Evolutionary conservation across 2,329 filamentous ascomycete genomes (phyloP).

Genomic region (Aureobasidium namibiae): DNA sequence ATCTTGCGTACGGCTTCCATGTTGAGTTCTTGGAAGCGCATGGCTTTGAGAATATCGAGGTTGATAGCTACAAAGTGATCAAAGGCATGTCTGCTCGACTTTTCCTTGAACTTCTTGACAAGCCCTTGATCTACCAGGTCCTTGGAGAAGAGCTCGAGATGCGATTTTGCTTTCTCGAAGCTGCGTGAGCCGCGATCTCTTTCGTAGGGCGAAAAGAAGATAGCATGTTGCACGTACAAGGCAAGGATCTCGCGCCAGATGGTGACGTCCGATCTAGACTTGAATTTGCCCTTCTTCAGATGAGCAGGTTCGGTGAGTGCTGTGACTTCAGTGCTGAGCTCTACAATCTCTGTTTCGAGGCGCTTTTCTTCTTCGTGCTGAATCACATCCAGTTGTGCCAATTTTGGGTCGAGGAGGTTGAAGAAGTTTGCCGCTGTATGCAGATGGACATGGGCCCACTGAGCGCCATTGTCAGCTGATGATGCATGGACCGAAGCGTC

Average conservation of each 20-base stretch:
- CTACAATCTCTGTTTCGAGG: slow-evolving; percentile 55
- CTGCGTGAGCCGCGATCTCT: slow-evolving; percentile 59
- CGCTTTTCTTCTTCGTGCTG: slow-evolving; percentile 57
- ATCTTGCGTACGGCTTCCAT: slow-evolving; percentile 71
- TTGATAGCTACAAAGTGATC: slow-evolving; percentile 66
- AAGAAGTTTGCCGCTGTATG: slow-evolving; percentile 76
- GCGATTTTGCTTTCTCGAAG: slow-evolving; percentile 56
- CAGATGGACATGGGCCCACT: slow-evolving; percentile 63
- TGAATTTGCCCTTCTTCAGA: slow-evolving; percentile 29
- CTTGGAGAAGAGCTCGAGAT: slow-evolving; percentile 64
- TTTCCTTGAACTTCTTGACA: slow-evolving; percentile 54
- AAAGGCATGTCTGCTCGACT: slow-evolving; percentile 57
- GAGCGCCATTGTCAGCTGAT: neutral
- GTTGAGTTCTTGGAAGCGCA: slow-evolving; percentile 82
- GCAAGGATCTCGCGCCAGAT: slow-evolving; percentile 77
- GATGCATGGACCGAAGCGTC: neutral
- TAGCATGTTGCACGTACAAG: slow-evolving; percentile 66
- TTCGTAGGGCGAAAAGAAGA: slow-evolving; percentile 77
- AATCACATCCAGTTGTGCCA: slow-evolving; percentile 59
- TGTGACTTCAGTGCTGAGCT: slow-evolving; percentile 57
- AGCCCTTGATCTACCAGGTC: slow-evolving; percentile 55
- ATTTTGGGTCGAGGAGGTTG: slow-evolving; percentile 61
- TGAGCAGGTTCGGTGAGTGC: slow-evolving; percentile 55
- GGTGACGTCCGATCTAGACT: slow-evolving; percentile 55
- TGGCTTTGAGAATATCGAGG: slow-evolving; percentile 63